Evolutionary conservation across 192 early-diverging fungal genomes (phyloP), one percentile per base, ranked within the genome.

Genomic region (Physocladia obscura): DNA sequence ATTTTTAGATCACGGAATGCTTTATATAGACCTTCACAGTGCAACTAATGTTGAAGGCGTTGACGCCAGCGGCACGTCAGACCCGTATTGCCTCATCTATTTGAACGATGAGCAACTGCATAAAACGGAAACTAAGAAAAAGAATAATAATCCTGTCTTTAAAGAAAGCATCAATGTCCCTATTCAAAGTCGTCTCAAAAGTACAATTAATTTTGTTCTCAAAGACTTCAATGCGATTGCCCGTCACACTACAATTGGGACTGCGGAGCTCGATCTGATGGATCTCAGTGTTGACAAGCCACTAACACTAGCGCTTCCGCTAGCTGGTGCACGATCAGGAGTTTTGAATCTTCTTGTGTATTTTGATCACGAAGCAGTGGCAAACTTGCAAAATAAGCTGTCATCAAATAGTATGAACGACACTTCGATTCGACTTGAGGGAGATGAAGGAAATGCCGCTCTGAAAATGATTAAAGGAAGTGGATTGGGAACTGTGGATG

Each of bases 161-260:
- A 86, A 86, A 37, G 87, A 84, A 58, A 69, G 73, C 39, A 22
- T 77, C 32, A 57, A 67, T 21, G 34, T 54, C n/a, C 40, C 63
- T 22, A 71, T 84, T 6, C 27, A 67, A 30, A 73, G 74, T 8
- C 75, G 79, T 6, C 57, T 80, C 26, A 70, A 73, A 5, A 79
- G 79, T 21, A 79, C 74, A 6, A 49, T 84, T 32, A 62, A 74
- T 49, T 51, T 84, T 49, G 64, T 92, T 54, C 84, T 91, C 57
- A 89, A 89, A 75, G 96, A 98, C 74, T 94, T 79, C 79, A 94
- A 97, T 75, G 82, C 89, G 35, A 78, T 93, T 3, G 82, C 84
- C 31, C 89, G 89, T 62, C 87, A 98, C 68, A 92, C 88, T 62
- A 79, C 31, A 74, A 48, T 84, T 31, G 84, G 81, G 22, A 73